These are phyloP conservation scores for Hydnomerulius pinastri DNA, from an alignment of 768 basidiomycete genomes.

Conservation along the genomic window DNA sequence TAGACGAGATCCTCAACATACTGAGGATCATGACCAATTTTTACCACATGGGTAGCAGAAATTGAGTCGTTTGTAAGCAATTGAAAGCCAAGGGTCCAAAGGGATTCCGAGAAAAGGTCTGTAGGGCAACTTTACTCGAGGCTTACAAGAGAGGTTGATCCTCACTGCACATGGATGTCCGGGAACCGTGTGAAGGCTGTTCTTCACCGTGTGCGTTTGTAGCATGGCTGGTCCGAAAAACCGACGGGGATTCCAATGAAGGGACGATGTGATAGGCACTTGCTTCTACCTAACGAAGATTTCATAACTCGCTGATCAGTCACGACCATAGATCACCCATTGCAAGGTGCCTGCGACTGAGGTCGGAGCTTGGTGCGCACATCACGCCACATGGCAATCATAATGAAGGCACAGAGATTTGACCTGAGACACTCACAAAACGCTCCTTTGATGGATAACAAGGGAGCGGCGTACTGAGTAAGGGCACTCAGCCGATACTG, in stretches of 20 bases:
- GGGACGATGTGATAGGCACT: conserved; percentile 5
- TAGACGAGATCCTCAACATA: background rate
- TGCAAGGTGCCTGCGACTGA: background rate
- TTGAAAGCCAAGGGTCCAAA: background rate
- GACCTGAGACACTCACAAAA: background rate
- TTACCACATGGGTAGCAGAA: background rate
- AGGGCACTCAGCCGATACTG: background rate
- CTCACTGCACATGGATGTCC: background rate
- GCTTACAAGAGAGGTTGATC: background rate
- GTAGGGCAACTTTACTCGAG: background rate
- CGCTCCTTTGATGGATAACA: background rate
- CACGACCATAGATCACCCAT: too few species aligned
- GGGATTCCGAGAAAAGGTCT: background rate
- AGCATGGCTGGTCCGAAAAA: background rate
- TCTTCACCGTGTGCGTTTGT: background rate
- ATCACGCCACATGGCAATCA: background rate
- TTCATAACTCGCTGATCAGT: background rate
- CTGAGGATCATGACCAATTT: background rate
- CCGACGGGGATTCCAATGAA: background rate
- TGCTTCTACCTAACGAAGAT: background rate
- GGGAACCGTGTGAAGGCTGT: background rate
- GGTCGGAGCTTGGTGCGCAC: background rate
- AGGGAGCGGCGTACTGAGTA: background rate
- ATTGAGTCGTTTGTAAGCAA: conserved; percentile 1
- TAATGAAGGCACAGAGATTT: background rate